Conservation (phyloP, 805 yeast genomes). For the Metschnikowia corniflorae region DNA sequence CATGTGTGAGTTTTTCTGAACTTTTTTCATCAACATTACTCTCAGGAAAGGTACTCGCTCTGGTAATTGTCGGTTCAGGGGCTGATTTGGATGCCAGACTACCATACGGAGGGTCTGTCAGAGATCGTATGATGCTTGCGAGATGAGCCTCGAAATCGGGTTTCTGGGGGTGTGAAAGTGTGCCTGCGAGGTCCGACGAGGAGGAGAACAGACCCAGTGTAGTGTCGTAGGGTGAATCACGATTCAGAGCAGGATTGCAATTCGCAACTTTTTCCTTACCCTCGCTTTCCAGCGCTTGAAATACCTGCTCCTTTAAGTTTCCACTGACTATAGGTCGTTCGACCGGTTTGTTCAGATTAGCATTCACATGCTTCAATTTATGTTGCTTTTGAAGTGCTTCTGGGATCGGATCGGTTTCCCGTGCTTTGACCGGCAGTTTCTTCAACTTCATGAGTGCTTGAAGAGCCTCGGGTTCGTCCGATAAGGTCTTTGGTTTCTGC, state of each 20-base stretch:
- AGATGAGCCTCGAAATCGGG: constrained; percentile 16
- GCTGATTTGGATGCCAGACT: not conserved
- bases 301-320: not conserved
- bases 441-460: constrained; percentile 9
- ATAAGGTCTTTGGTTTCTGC: constrained; percentile 7
- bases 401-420: constrained; percentile 13
- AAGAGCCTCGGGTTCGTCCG: constrained; percentile 8
- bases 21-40: not conserved
- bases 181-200: too few species aligned
- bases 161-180: too few species aligned
- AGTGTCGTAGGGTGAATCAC: too few species aligned
- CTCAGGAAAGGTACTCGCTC: constrained; percentile 10
- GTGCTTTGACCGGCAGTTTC: constrained; percentile 8
- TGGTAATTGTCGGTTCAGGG: not conserved
- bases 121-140: constrained; percentile 27
- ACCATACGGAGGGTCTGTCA: constrained; percentile 23
- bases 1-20: constrained; percentile 36
- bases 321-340: not conserved
- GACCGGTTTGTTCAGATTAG: not conserved
- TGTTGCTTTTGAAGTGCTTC: constrained; percentile 24
- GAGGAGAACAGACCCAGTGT: not conserved
- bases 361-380: constrained; percentile 6
- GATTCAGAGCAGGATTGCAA: too few species aligned
- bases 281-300: not conserved
- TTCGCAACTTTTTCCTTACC: too few species aligned